Base-by-base conservation (phyloP, 257 asterid species). In the Plantago ovata region DNA sequence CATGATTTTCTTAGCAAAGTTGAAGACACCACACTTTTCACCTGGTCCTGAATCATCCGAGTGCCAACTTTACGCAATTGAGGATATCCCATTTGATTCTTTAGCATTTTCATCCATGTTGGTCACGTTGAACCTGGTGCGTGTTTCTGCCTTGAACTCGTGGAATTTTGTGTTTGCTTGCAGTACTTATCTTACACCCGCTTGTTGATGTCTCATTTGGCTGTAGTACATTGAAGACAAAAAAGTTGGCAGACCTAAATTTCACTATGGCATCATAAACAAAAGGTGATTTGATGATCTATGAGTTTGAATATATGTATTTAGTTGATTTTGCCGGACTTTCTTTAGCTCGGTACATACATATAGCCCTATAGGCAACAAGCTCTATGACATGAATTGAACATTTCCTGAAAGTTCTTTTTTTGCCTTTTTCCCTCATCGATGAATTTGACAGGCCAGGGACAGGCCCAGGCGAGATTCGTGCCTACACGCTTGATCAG, bases 41-140 rank as follows among this genome's bases (percentile, higher is more conserved):
- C 94, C 98, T 0, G 96, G 98, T 40, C 89, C 86, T 4, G 98
- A 92, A 71, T 87, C 98, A 75, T 80, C 82, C 2, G 98, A 92
- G 64, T 92, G 98, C 71, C 75, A 74, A 63, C 94, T 92, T 52
- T 92, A 85, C 62, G 79, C 81, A 0, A 67, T 65, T 33, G 82
- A 82, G 70, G 96, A 84, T 58, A 85, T 92, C 61, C 98, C 98
- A 51, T 83, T 85, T 64, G 90, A 92, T 59, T 83, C 96, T 58
- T 72, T 92, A 71, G 84, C 98, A 60, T 92, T 92, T 70, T 92
- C 98, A 14, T 92, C 98, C 0, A 92, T 88, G 94, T 78, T 92
- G 68, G 90, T 92, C 65, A 83, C 96, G 42, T 72, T 92, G 53
- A 81, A 85, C 60, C 52, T 87, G 96, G 98, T 92, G 70, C 4